A percentile compares a stretch with the other conserved stretches of the same genome.
phyloP scores from a whole-genome alignment of 805 yeast species.

The Danielozyma ontarioensis region DNA sequence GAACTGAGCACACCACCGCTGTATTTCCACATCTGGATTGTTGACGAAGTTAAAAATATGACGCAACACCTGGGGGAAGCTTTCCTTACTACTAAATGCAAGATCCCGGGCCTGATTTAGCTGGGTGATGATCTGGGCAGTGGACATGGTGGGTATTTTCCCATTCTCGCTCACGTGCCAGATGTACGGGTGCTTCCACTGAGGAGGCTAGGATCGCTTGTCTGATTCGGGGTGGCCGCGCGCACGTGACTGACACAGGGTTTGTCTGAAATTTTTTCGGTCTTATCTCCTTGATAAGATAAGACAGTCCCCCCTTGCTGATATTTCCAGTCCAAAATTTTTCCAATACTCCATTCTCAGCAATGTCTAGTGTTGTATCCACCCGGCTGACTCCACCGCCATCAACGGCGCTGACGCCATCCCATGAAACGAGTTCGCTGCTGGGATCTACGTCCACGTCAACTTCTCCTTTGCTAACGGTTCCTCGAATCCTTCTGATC shows the following conservation, averaged over 20 bases:
- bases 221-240: too few species aligned
- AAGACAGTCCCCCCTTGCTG: too few species aligned
- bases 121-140: constrained; percentile 18
- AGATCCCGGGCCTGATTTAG: constrained; percentile 34
- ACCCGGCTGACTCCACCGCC: not conserved
- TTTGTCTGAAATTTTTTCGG: too few species aligned
- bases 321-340: too few species aligned
- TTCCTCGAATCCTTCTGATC: not conserved
- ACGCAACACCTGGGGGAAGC: constrained; percentile 40
- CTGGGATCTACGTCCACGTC: not conserved
- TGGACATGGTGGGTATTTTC: not conserved
- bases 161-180: too few species aligned
- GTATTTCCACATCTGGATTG: constrained; percentile 29
- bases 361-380: not conserved
- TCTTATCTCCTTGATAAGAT: too few species aligned
- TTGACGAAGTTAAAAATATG: constrained; percentile 34
- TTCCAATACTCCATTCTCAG: too few species aligned
- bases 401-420: not conserved
- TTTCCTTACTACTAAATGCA: constrained; percentile 24
- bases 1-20: constrained; percentile 38
- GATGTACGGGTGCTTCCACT: too few species aligned
- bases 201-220: too few species aligned
- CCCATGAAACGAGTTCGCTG: not conserved
- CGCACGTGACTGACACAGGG: too few species aligned
- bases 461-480: too few species aligned